A percentile compares a stretch with the other conserved stretches of the same genome.
These are phyloP conservation scores for Citropsis articulata DNA, from an alignment of 345 rosid genomes.

Conservation along the genomic window DNA sequence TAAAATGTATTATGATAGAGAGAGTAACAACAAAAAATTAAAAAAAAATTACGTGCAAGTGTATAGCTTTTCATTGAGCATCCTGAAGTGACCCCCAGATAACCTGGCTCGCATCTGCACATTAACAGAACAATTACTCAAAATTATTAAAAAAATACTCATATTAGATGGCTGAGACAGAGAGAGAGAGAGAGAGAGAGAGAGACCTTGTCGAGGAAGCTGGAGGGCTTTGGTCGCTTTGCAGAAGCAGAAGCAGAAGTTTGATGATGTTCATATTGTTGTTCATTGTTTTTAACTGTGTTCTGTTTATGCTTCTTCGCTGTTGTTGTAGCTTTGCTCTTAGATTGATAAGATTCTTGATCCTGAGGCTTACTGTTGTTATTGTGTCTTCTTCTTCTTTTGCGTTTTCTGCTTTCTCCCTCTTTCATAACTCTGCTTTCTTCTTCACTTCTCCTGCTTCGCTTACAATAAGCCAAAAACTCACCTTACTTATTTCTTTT, in stretches of 20 bases:
- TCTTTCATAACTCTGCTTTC: slow-evolving; percentile 36
- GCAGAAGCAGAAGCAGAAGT: slow-evolving; percentile 22
- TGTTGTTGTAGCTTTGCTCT: not conserved
- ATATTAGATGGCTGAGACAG: not conserved
- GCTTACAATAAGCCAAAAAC: too few species aligned
- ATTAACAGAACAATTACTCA: slow-evolving; percentile 5
- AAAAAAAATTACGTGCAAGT: slow-evolving; percentile 65
- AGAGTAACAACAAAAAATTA: not conserved
- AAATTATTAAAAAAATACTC: not conserved
- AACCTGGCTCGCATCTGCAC: slow-evolving; percentile 74
- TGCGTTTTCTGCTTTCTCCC: slow-evolving; percentile 46
- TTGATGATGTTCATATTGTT: not conserved
- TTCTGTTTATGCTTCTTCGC: slow-evolving; percentile 18
- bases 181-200: slow-evolving; percentile 6
- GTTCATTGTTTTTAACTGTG: not conserved
- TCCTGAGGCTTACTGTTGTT: slow-evolving; percentile 13
- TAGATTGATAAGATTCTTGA: slow-evolving; percentile 11
- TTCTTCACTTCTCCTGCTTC: too few species aligned
- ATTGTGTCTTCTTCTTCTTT: slow-evolving; percentile 28
- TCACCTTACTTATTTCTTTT: not conserved
- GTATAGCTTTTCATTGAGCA: slow-evolving; percentile 91
- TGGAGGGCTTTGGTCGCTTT: slow-evolving; percentile 33
- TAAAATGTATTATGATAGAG: too few species aligned
- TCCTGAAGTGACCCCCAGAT: slow-evolving; percentile 87
- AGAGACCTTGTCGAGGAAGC: slow-evolving; percentile 55